Conservation (phyloP, 345 rosid genomes). For the Eucalyptus tenuipes region DNA sequence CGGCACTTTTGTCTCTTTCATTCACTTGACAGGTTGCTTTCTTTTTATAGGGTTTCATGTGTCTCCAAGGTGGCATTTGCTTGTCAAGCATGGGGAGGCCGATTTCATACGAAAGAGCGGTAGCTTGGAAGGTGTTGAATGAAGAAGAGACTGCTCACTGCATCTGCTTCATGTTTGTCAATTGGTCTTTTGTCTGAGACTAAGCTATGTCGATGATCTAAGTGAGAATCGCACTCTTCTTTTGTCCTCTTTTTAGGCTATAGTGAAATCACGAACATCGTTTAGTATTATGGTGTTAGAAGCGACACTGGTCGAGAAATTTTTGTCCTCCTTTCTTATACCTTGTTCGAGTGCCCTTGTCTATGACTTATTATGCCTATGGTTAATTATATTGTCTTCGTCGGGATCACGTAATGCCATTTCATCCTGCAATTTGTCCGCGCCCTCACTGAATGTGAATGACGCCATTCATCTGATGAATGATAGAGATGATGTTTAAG, state of each 20-base stretch:
- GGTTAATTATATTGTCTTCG: neutral
- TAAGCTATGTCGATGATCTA: neutral
- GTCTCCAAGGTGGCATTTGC: slow-evolving; percentile 79
- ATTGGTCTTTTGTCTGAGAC: slow-evolving; percentile 80
- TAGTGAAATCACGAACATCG: neutral
- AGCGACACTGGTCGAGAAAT: neutral
- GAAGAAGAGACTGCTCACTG: slow-evolving; percentile 86
- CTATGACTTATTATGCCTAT: neutral
- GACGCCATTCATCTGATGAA: neutral
- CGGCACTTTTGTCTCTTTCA: neutral
- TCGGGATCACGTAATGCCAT: neutral
- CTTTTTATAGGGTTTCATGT: slow-evolving; percentile 59
- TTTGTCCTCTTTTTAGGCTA: neutral
- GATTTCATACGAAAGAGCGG: slow-evolving; percentile 74
- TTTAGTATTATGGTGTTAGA: neutral
- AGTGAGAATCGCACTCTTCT: neutral
- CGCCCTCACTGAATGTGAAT: neutral
- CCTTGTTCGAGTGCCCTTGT: neutral
- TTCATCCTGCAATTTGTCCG: neutral
- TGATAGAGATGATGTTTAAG: neutral
- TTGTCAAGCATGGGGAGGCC: slow-evolving; percentile 97
- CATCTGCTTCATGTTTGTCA: slow-evolving; percentile 85
- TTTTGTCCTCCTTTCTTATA: neutral
- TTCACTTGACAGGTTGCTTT: neutral
- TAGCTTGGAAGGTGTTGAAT: slow-evolving; percentile 91